Conservation (phyloP, 2,329 filamentous ascomycete genomes). For the Blastomyces parvus region DNA sequence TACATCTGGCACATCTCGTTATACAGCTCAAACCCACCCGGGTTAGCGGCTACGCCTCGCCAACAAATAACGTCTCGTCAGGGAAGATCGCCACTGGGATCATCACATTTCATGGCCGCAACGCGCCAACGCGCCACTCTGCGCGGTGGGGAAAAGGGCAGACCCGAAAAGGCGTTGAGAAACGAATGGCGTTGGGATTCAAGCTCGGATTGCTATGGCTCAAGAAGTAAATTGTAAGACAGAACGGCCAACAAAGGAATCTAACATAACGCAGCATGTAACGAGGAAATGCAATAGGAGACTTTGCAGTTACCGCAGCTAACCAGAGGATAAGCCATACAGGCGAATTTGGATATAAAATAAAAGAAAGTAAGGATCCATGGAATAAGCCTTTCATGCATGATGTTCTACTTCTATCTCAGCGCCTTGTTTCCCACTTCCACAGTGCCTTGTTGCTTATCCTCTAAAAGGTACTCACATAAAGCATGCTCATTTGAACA, state of each 20-base stretch:
- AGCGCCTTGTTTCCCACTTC: not conserved
- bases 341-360: not conserved
- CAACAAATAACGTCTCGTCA: not conserved
- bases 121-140: not conserved
- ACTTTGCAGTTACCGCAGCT: not conserved
- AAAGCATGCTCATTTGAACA: too few species aligned
- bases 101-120: not conserved
- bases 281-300: too few species aligned
- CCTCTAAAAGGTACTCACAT: too few species aligned
- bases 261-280: too few species aligned
- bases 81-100: slow-evolving; percentile 7
- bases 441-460: not conserved
- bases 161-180: not conserved
- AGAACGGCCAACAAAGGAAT: not conserved
- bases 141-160: not conserved
- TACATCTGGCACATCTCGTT: not conserved
- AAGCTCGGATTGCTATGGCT: not conserved
- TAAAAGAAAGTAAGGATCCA: not conserved
- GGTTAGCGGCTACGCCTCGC: slow-evolving; percentile 6
- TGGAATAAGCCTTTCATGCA: not conserved
- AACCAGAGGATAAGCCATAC: not conserved
- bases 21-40: not conserved
- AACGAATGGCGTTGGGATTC: not conserved
- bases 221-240: not conserved
- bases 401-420: not conserved